These are phyloP conservation scores for Tremella mesenterica DNA, from an alignment of 768 basidiomycete species.

Conservation along the genomic window DNA sequence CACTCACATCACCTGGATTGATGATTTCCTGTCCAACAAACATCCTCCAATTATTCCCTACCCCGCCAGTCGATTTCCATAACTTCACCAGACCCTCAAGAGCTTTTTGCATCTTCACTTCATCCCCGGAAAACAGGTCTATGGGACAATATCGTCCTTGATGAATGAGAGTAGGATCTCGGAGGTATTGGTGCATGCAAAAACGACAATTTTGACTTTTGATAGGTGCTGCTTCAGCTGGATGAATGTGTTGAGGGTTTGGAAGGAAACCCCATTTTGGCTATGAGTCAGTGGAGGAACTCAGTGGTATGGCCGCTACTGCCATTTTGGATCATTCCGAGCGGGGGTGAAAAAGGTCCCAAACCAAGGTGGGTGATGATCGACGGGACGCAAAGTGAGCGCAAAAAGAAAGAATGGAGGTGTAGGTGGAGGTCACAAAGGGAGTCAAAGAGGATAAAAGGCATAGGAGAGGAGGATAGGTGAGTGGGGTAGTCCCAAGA, in stretches of 20 bases:
- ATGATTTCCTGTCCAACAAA: slow-evolving; percentile 62
- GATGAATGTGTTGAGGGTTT: slow-evolving; percentile 54
- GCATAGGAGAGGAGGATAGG: no score
- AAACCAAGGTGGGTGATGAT: no score
- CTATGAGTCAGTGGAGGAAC: slow-evolving; percentile 46
- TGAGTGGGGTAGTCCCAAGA: no score
- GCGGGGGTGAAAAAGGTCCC: no score
- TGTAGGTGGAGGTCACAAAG: no score
- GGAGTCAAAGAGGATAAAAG: no score
- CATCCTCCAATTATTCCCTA: slow-evolving; percentile 71
- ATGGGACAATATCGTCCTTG: slow-evolving; percentile 66
- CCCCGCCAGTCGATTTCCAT: slow-evolving; percentile 61
- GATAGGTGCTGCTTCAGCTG: slow-evolving; percentile 49
- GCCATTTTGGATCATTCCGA: no score
- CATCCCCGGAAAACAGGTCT: slow-evolving; percentile 72
- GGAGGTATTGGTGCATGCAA: slow-evolving; percentile 67
- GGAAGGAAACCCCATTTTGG: slow-evolving; percentile 98
- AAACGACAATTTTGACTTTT: slow-evolving; percentile 77
- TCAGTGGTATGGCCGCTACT: no score
- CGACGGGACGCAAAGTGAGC: no score
- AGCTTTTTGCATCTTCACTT: slow-evolving; percentile 56
- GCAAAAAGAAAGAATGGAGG: no score
- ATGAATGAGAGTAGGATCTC: neutral
- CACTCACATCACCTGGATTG: slow-evolving; percentile 49
- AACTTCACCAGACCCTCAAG: slow-evolving; percentile 61